A percentile compares a stretch with the other conserved stretches of the same genome.
Conservation (phyloP, 495 filamentous ascomycete species). For the Pyronema domesticum region DNA sequence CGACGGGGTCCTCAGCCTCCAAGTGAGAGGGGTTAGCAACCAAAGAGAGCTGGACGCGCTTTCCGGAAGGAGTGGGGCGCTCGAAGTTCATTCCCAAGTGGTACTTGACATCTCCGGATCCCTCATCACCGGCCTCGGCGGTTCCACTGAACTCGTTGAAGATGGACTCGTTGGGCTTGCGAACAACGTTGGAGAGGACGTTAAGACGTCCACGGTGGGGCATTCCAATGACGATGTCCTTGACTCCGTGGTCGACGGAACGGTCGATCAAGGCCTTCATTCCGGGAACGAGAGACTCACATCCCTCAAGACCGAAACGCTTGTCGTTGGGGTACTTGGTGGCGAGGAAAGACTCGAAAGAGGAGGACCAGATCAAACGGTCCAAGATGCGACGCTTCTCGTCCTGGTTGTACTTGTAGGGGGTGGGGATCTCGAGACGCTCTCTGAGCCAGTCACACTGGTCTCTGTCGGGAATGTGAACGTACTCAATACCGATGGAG, state of each 20-base stretch:
- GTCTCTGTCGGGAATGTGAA: slow-evolving; percentile 92
- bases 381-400: slow-evolving; percentile 96
- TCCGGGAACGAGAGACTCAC: slow-evolving; percentile 86
- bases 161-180: slow-evolving; percentile 97
- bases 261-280: slow-evolving; percentile 99
- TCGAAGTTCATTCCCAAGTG: slow-evolving; percentile 99
- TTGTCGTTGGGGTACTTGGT: slow-evolving; percentile 99
- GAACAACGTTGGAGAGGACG: slow-evolving; percentile 92
- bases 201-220: slow-evolving; percentile 97
- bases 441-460: slow-evolving; percentile 97
- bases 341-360: slow-evolving; percentile 82
- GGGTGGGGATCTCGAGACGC: slow-evolving; percentile 78
- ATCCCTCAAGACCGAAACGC: slow-evolving; percentile 93
- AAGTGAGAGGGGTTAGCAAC: slow-evolving; percentile 98
- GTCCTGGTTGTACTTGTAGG: slow-evolving; percentile 89
- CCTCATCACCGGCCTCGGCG: slow-evolving; percentile 76
- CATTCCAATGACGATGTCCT: slow-evolving; percentile 99
- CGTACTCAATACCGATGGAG: slow-evolving; percentile 91
- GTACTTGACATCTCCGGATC: slow-evolving; percentile 97
- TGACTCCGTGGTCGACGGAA: slow-evolving; percentile 93
- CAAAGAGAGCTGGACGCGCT: slow-evolving; percentile 92
- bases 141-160: slow-evolving; percentile 95
- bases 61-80: slow-evolving; percentile 91
- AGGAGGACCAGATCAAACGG: slow-evolving; percentile 93
- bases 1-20: slow-evolving; percentile 95